A percentile compares a stretch with the other conserved stretches of the same genome.
These are phyloP conservation scores for Solanum dulcamara DNA, from an alignment of 257 asterid species.

Conservation along the genomic window DNA sequence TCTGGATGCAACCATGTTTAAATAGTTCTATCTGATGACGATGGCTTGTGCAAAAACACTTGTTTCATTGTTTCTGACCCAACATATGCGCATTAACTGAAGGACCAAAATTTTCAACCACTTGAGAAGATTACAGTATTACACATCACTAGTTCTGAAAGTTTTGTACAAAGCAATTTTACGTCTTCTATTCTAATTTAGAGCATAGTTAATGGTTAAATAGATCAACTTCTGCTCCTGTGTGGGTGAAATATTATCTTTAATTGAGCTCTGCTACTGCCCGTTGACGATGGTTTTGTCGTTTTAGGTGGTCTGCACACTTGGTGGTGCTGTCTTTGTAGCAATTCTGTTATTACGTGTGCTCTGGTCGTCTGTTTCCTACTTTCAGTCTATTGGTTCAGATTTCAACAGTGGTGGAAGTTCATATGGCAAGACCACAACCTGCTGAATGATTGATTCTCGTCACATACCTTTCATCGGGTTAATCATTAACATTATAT, in stretches of 20 bases:
- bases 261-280: not conserved
- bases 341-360: constrained; percentile 22
- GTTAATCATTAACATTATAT: not conserved
- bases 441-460: constrained; percentile 1
- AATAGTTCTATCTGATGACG: not conserved
- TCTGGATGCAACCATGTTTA: not conserved
- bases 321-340: constrained; percentile 29
- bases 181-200: not conserved
- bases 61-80: not conserved
- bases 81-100: not conserved
- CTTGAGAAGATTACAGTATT: not conserved
- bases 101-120: not conserved
- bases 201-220: not conserved
- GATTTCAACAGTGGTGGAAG: constrained; percentile 4
- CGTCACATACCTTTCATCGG: not conserved
- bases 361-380: constrained; percentile 17
- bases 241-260: not conserved
- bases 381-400: constrained; percentile 10
- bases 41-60: not conserved
- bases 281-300: not conserved
- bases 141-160: not conserved
- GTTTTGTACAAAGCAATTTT: not conserved
- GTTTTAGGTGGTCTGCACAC: constrained; percentile 24
- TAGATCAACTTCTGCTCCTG: not conserved
- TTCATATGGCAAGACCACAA: constrained; percentile 16